Percentiles rank a stretch among this genome's conserved stretches.
These are phyloP conservation scores for Mycena venus DNA, from an alignment of 768 basidiomycete species.

Conservation along the genomic window DNA sequence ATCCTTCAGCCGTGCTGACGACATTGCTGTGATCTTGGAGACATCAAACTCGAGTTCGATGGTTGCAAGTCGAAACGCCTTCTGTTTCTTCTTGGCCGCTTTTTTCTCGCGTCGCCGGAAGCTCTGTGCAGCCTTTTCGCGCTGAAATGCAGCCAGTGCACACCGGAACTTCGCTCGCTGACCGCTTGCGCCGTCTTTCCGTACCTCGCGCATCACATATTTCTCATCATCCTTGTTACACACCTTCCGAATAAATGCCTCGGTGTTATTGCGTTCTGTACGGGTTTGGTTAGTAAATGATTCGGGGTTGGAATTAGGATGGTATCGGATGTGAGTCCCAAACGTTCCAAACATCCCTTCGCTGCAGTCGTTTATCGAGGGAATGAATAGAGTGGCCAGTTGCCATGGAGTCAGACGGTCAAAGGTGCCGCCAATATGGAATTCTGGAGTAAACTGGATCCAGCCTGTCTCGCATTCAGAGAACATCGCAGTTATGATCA, in stretches of 20 bases:
- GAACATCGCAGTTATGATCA: not conserved
- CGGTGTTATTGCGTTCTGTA: slow-evolving; percentile 31
- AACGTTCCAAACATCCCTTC: slow-evolving; percentile 35
- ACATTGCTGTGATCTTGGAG: not conserved
- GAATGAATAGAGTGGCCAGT: slow-evolving; percentile 22
- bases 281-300: slow-evolving; percentile 30
- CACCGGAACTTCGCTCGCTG: not conserved
- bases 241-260: slow-evolving; percentile 31
- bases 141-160: not conserved
- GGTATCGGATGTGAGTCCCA: not conserved
- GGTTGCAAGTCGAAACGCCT: not conserved
- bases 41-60: not conserved
- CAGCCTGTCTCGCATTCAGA: not conserved
- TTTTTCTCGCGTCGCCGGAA: not conserved
- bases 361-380: slow-evolving; percentile 35
- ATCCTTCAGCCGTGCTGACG: not conserved
- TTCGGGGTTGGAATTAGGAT: slow-evolving; percentile 19
- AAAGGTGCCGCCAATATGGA: not conserved
- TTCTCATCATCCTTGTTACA: slow-evolving; percentile 14
- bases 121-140: not conserved
- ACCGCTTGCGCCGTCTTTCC: slow-evolving; percentile 13
- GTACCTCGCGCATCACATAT: slow-evolving; percentile 31
- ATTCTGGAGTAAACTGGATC: slow-evolving; percentile 10
- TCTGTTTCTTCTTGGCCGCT: not conserved
- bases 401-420: slow-evolving; percentile 35